A percentile compares a stretch with the other conserved stretches of the same genome.
phyloP scores from a whole-genome alignment of 163 green algal genomes.

The Trebouxiophyceae sp. region DNA sequence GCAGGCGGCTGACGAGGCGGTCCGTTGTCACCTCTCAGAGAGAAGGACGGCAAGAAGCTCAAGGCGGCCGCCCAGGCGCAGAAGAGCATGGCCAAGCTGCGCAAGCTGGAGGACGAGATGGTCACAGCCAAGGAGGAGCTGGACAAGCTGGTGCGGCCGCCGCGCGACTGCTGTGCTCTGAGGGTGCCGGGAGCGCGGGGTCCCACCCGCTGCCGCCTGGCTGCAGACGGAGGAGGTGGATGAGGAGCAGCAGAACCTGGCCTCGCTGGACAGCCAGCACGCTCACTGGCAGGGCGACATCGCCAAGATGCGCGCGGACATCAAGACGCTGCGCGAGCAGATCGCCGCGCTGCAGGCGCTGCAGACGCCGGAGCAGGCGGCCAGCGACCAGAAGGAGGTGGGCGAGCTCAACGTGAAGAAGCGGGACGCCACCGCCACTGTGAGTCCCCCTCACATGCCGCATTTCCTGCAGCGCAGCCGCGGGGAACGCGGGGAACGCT shows the following conservation, averaged over 20 bases:
- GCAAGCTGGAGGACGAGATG: conserved; percentile 13
- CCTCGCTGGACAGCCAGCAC: background rate
- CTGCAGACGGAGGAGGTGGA: conserved; percentile 3
- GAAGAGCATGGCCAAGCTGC: conserved; percentile 15
- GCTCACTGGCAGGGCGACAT: background rate
- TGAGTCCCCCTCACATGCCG: too few species aligned
- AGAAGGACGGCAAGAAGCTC: background rate
- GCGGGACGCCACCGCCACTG: background rate
- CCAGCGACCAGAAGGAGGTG: background rate
- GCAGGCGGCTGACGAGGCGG: too few species aligned
- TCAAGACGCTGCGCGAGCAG: conserved; percentile 2
- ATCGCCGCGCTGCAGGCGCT: background rate
- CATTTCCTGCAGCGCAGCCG: too few species aligned
- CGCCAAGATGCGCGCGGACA: background rate
- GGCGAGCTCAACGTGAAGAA: conserved; percentile 9
- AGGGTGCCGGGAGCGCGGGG: background rate
- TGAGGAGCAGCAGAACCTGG: background rate
- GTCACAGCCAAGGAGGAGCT: conserved; percentile 5
- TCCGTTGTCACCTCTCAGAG: background rate
- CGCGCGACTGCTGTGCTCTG: background rate
- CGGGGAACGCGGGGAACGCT: too few species aligned
- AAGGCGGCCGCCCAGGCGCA: background rate
- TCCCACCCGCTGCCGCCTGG: background rate
- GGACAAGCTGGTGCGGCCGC: background rate
- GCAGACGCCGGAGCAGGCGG: background rate